A percentile compares a stretch with the other conserved stretches of the same genome.
Evolutionary conservation across 2,329 filamentous ascomycete species (phyloP).

Genomic region (Pseudopithomyces chartarum): DNA sequence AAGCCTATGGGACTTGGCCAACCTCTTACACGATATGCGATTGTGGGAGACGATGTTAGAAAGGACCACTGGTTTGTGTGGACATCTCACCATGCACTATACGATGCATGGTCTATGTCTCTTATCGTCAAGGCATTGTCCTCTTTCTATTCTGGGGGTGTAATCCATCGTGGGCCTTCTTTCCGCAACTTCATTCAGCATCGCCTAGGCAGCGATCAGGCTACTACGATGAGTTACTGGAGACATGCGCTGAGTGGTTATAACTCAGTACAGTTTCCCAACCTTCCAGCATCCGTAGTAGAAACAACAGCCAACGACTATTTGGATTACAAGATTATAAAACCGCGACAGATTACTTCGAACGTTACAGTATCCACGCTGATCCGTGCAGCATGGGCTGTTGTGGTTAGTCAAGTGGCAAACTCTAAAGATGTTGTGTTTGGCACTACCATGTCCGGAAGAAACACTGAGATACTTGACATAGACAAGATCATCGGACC

Average conservation of each 20-base stretch:
- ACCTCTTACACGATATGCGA: constrained; percentile 20
- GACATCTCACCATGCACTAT: constrained; percentile 45
- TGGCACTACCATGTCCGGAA: constrained; percentile 43
- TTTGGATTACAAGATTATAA: no score
- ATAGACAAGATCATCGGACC: constrained; percentile 48
- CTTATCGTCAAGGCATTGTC: background rate
- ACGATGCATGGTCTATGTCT: constrained; percentile 33
- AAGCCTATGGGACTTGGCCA: constrained; percentile 1
- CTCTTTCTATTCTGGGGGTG: constrained; percentile 1
- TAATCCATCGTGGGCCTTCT: background rate
- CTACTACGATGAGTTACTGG: no score
- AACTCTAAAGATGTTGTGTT: constrained; percentile 44
- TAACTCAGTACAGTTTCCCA: constrained; percentile 25
- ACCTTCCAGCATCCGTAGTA: constrained; percentile 2
- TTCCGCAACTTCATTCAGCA: background rate
- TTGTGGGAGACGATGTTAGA: constrained; percentile 2
- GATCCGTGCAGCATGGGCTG: constrained; percentile 36
- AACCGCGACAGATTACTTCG: no score
- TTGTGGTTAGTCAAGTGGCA: constrained; percentile 27
- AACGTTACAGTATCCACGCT: constrained; percentile 12
- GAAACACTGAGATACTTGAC: constrained; percentile 42
- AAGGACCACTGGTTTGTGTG: constrained; percentile 32
- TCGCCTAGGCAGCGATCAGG: no score
- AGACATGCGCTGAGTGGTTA: background rate
- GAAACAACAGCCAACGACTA: no score